These are phyloP conservation scores for Ophiocordyceps camponoti-rufipedis DNA, from an alignment of 2,329 filamentous ascomycete species.

Conservation along the genomic window DNA sequence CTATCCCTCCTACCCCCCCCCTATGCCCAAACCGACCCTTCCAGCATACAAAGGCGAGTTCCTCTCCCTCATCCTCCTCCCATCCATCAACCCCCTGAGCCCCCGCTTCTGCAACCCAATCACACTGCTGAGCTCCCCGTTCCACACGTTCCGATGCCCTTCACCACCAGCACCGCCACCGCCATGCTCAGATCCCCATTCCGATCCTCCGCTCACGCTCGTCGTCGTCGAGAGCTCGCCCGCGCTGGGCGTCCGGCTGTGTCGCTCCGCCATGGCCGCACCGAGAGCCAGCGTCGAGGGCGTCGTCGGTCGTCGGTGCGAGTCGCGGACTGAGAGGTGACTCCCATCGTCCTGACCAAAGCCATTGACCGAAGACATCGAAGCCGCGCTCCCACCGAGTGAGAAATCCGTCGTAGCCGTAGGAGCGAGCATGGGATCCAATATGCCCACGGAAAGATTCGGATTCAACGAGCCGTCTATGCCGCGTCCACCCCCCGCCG, in stretches of 20 bases:
- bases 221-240: slow-evolving; percentile 31
- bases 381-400: slow-evolving; percentile 10
- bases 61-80: slow-evolving; percentile 65
- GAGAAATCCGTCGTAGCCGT: slow-evolving; percentile 16
- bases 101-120: slow-evolving; percentile 93
- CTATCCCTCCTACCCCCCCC: neutral
- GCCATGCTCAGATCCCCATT: slow-evolving; percentile 37
- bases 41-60: slow-evolving; percentile 11
- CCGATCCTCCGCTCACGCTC: slow-evolving; percentile 33
- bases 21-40: slow-evolving; percentile 31
- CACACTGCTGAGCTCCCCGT: slow-evolving; percentile 66
- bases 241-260: slow-evolving; percentile 18
- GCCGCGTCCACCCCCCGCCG: slow-evolving; percentile 76
- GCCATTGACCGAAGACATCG: slow-evolving; percentile 4
- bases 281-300: slow-evolving; percentile 15
- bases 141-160: slow-evolving; percentile 36
- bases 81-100: slow-evolving; percentile 84
- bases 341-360: neutral
- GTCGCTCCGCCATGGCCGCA: slow-evolving; percentile 17
- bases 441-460: slow-evolving; percentile 37
- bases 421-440: slow-evolving; percentile 21
- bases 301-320: neutral
- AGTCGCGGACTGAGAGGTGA: neutral
- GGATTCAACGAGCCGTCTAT: slow-evolving; percentile 50
- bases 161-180: slow-evolving; percentile 17